Conservation (phyloP, 2,329 filamentous ascomycete genomes). For the Leptosphaerulina australis region DNA sequence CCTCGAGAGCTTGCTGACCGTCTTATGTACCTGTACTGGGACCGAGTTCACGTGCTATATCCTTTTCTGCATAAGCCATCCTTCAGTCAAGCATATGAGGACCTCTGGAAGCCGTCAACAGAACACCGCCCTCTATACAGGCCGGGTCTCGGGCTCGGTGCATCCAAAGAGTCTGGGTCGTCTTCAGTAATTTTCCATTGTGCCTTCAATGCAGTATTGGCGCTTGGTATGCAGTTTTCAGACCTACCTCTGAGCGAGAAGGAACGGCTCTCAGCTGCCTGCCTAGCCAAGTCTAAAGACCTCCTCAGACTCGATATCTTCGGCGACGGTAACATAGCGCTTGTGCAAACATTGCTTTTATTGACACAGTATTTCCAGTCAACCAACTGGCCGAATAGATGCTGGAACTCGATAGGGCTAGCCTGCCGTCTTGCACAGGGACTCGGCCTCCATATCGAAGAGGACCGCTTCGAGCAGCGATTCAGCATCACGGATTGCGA, state of each 20-base stretch:
- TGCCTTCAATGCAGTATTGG: constrained; percentile 15
- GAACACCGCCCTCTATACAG: constrained; percentile 1
- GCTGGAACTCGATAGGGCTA: constrained; percentile 16
- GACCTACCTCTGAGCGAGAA: constrained; percentile 8
- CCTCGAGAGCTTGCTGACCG: constrained; percentile 13
- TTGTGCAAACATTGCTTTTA: constrained; percentile 13
- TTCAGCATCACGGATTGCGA: constrained; percentile 1
- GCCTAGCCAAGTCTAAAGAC: constrained; percentile 12
- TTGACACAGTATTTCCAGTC: constrained; percentile 19
- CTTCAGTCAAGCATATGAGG: constrained; percentile 14
- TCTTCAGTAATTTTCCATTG: constrained; percentile 16
- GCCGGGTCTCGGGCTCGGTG: constrained; percentile 11
- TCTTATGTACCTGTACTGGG: constrained; percentile 13
- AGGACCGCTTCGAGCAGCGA: neutral
- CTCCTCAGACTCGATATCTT: constrained; percentile 12
- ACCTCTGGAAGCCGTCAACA: constrained; percentile 11
- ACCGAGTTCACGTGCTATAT: constrained; percentile 15
- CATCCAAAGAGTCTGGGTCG: constrained; percentile 8
- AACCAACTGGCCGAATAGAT: constrained; percentile 15
- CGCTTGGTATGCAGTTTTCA: constrained; percentile 19
- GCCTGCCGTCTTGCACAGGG: constrained; percentile 16
- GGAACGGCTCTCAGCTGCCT: constrained; percentile 10
- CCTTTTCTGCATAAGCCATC: constrained; percentile 14
- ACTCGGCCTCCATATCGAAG: constrained; percentile 15
- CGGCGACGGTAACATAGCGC: constrained; percentile 9